A percentile compares a stretch with the other conserved stretches of the same genome.
Evolutionary conservation across 352 stramenopile genomes (phyloP).

Genomic region (Pythium volutum): DNA sequence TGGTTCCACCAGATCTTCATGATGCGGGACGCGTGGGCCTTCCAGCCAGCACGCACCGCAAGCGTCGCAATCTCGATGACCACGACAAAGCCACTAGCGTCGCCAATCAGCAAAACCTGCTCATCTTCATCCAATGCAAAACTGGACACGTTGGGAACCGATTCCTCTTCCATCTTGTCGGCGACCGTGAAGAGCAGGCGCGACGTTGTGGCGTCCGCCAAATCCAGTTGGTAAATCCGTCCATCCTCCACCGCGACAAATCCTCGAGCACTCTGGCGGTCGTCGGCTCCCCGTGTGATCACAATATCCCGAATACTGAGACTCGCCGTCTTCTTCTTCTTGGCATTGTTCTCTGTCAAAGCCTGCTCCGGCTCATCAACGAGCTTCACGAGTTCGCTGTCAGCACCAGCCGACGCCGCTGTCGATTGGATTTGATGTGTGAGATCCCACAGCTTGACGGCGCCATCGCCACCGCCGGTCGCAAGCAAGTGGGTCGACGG

Average conservation of each 20-base stretch:
- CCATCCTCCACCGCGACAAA: slow-evolving; percentile 70
- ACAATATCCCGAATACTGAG: slow-evolving; percentile 27
- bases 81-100: slow-evolving; percentile 43
- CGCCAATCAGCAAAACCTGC: slow-evolving; percentile 55
- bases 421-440: slow-evolving; percentile 52
- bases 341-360: slow-evolving; percentile 1
- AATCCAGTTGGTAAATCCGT: slow-evolving; percentile 43
- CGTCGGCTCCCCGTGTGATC: slow-evolving; percentile 11
- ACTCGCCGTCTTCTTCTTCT: slow-evolving; percentile 24
- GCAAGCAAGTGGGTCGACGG: slow-evolving; percentile 43
- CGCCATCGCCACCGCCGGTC: slow-evolving; percentile 73
- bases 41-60: slow-evolving; percentile 38
- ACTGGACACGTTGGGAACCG: slow-evolving; percentile 23
- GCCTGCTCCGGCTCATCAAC: not conserved
- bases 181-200: slow-evolving; percentile 10
- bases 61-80: slow-evolving; percentile 45
- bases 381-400: slow-evolving; percentile 13
- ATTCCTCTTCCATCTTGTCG: slow-evolving; percentile 6
- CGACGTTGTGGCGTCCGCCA: slow-evolving; percentile 14
- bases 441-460: slow-evolving; percentile 80
- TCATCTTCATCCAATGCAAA: slow-evolving; percentile 27
- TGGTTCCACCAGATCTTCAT: slow-evolving; percentile 76
- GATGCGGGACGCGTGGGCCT: slow-evolving; percentile 48
- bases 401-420: slow-evolving; percentile 10
- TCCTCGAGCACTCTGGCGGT: slow-evolving; percentile 18